These are phyloP conservation scores for Suhomyces vadensis DNA, from an alignment of 805 yeast species.

Conservation along the genomic window DNA sequence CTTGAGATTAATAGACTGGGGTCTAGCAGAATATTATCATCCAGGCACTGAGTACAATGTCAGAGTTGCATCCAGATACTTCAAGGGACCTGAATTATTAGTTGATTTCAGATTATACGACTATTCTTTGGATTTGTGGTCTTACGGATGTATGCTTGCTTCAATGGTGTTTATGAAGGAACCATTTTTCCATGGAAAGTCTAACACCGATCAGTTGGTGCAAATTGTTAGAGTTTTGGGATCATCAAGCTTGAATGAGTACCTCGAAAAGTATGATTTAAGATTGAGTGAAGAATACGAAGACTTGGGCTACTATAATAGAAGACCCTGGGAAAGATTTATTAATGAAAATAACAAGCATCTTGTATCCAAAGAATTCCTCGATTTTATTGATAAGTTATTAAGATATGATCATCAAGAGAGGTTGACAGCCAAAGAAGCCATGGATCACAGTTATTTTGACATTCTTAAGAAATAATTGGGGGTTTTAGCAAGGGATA, in stretches of 20 bases:
- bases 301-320: slow-evolving; percentile 65
- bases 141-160: slow-evolving; percentile 89
- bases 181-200: slow-evolving; percentile 90
- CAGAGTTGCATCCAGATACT: slow-evolving; percentile 87
- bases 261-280: slow-evolving; percentile 68
- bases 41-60: slow-evolving; percentile 88
- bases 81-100: slow-evolving; percentile 88
- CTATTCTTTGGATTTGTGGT: slow-evolving; percentile 88
- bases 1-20: slow-evolving; percentile 89
- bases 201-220: slow-evolving; percentile 88
- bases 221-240: slow-evolving; percentile 89
- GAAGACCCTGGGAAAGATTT: slow-evolving; percentile 68
- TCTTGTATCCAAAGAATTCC: slow-evolving; percentile 53
- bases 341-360: slow-evolving; percentile 54
- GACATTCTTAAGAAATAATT: slow-evolving; percentile 27
- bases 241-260: slow-evolving; percentile 68
- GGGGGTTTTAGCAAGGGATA: too few relatives aligned
- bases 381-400: slow-evolving; percentile 72
- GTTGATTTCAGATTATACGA: slow-evolving; percentile 83
- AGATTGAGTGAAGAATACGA: slow-evolving; percentile 77
- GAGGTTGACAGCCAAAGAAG: slow-evolving; percentile 85
- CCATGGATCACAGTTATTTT: slow-evolving; percentile 76
- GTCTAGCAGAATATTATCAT: slow-evolving; percentile 90
- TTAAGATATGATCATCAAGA: slow-evolving; percentile 84
- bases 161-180: slow-evolving; percentile 85